Evolutionary conservation across 768 basidiomycete genomes (phyloP), one percentile per base, ranked within the genome.

Genomic region (Psilocybe sp.): DNA sequence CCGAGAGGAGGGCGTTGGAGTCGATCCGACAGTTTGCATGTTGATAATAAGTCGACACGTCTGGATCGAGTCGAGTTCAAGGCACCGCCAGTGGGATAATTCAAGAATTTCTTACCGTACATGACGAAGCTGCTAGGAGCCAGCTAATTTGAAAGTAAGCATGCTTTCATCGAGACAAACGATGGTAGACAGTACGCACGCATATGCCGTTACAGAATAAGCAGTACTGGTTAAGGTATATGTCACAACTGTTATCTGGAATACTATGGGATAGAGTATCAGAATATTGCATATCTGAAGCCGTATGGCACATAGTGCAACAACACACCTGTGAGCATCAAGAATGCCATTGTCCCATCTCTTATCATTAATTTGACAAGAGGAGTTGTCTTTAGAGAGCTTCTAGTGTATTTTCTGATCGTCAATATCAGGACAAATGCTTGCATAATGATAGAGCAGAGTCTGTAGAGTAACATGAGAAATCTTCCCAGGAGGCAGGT

Each of bases 31-130:
- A 9, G 36, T 49, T 37, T 60, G 57, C 56, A 63, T 54, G 49
- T 64, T 64, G 52, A 58, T 54, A 36, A 63, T 64, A 16, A 61
- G 31, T 4, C 64, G 58, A 50, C 60, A 63, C 23, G 60, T 58
- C 64, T 64, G 40, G 41, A n/a, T 13, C 33, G 7, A 44, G 18
- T 53, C 46, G 35, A 19, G 11, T 47, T 31, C n/a, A 33, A 37
- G 32, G 19, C 37, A 14, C 10, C 15, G 45, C 5, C 15, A 39
- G 6, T 16, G 43, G 18, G 32, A 18, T 12, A 12, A 39, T 16
- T 47, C 18, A 23, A 15, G 34, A 32, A 19, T 12, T 31, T 16
- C 54, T 49, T 45, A 64, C 64, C 14, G 53, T 48, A 23, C 52
- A 46, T 13, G 64, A 64, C 5, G 60, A 41, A 4, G 51, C 52